phyloP scores from a whole-genome alignment of 2,329 filamentous ascomycete species.

The Nigrospora osmanthi region DNA sequence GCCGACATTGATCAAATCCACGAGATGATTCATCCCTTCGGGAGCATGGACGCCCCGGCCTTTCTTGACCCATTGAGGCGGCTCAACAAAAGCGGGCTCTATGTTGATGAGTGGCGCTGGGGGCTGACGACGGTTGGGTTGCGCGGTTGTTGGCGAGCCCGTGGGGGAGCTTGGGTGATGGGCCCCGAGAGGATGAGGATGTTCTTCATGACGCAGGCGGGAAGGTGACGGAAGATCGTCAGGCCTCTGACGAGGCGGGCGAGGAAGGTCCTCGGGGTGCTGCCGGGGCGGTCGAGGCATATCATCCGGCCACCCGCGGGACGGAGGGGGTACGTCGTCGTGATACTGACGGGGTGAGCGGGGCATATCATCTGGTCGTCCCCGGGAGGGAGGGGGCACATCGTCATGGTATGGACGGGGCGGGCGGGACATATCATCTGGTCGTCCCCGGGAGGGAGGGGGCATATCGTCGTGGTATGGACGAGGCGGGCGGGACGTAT shows the following conservation, averaged over 20 bases:
- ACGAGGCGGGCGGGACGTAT: neutral
- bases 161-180: neutral
- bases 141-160: conserved; percentile 1
- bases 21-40: conserved; percentile 18
- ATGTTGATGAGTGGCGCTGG: conserved; percentile 20
- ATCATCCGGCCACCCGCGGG: too few species aligned
- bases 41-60: conserved; percentile 22
- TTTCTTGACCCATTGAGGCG: conserved; percentile 20
- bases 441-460: too few species aligned
- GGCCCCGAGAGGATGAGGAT: neutral
- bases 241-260: too few species aligned
- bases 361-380: too few species aligned
- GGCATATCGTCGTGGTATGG: too few species aligned
- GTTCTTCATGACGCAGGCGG: neutral
- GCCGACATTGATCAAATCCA: conserved; percentile 18
- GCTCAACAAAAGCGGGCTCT: conserved; percentile 15
- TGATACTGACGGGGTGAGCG: too few species aligned
- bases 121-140: conserved; percentile 10
- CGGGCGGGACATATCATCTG: too few species aligned
- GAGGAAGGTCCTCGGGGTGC: too few species aligned
- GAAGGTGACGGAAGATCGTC: neutral
- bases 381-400: too few species aligned
- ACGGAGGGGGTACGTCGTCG: too few species aligned
- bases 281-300: too few species aligned
- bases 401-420: too few species aligned